Conservation (phyloP, 768 basidiomycete genomes). For the Termitomyces sp. region DNA sequence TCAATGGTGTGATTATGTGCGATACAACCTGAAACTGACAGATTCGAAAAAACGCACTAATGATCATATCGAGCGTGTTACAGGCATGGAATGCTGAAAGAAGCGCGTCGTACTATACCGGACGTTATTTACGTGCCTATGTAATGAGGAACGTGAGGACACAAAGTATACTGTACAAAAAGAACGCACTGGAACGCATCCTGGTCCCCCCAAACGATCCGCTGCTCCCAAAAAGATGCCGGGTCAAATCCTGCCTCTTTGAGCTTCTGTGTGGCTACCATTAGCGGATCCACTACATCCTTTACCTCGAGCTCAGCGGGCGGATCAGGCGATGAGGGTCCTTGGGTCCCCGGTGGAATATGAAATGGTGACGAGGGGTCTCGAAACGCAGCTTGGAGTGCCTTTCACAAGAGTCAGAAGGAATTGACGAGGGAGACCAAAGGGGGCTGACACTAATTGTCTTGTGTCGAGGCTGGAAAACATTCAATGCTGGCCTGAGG, state of each 20-base stretch:
- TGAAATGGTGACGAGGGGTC: slow-evolving; percentile 65
- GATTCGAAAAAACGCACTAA: slow-evolving; percentile 72
- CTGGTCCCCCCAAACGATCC: slow-evolving; percentile 75
- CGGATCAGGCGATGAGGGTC: slow-evolving; percentile 56
- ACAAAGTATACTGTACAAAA: not conserved
- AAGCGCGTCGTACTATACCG: slow-evolving; percentile 49
- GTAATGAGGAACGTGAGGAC: not conserved
- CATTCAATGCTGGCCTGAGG: not conserved
- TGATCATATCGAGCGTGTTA: not conserved
- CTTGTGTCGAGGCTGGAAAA: not conserved
- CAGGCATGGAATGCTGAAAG: not conserved
- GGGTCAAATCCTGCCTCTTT: slow-evolving; percentile 48
- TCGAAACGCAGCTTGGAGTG: slow-evolving; percentile 55
- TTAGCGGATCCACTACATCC: slow-evolving; percentile 17
- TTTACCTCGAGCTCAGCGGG: slow-evolving; percentile 12
- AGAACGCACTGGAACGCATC: slow-evolving; percentile 67
- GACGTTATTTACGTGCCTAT: slow-evolving; percentile 75
- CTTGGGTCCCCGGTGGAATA: slow-evolving; percentile 50
- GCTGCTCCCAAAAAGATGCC: slow-evolving; percentile 70
- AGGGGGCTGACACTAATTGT: slow-evolving; percentile 5
- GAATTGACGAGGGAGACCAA: not conserved
- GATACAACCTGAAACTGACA: slow-evolving; percentile 26
- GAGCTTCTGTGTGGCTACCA: slow-evolving; percentile 39
- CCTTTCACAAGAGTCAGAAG: slow-evolving; percentile 26
- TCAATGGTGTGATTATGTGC: not conserved